Evolutionary conservation across 2,329 filamentous ascomycete species (phyloP).

Genomic region (Ceratocystis smalleyi): DNA sequence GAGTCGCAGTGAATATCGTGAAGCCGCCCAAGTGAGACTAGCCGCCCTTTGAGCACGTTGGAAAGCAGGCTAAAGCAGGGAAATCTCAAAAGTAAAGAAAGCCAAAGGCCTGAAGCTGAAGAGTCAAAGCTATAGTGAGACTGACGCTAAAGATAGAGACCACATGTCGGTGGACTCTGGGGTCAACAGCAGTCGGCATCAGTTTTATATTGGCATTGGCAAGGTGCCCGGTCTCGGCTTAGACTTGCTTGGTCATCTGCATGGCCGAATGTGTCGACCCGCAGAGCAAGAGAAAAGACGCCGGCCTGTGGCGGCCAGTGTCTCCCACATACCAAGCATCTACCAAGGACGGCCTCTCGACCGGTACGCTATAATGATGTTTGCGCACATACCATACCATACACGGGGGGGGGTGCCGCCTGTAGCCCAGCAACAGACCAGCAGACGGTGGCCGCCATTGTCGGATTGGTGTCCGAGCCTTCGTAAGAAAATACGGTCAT

Average conservation of each 20-base stretch:
- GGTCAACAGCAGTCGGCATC: background rate
- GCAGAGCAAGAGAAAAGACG: too few relatives aligned
- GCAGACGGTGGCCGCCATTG: background rate
- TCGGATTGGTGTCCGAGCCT: background rate
- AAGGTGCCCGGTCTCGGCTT: background rate
- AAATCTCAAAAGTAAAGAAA: too few relatives aligned
- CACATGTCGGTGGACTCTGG: too few relatives aligned
- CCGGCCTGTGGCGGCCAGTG: too few relatives aligned
- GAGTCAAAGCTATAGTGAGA: too few relatives aligned
- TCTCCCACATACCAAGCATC: background rate
- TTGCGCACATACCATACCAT: background rate
- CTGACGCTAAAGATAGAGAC: background rate
- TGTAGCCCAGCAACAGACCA: background rate
- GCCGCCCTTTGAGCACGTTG: background rate
- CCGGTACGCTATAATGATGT: background rate
- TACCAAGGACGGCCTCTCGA: background rate
- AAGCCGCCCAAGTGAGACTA: background rate
- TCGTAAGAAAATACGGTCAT: background rate
- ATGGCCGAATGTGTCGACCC: too few relatives aligned
- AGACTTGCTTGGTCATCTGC: background rate
- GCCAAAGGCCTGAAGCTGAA: too few relatives aligned
- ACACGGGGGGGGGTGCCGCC: background rate
- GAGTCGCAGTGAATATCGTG: background rate
- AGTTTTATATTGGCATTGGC: background rate
- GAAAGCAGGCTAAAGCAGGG: too few relatives aligned